Percentiles rank a stretch among this genome's conserved stretches.
Evolutionary conservation across 1,284 basidiomycete species (phyloP).

Genomic region (Singerocomus rubriflavus): DNA sequence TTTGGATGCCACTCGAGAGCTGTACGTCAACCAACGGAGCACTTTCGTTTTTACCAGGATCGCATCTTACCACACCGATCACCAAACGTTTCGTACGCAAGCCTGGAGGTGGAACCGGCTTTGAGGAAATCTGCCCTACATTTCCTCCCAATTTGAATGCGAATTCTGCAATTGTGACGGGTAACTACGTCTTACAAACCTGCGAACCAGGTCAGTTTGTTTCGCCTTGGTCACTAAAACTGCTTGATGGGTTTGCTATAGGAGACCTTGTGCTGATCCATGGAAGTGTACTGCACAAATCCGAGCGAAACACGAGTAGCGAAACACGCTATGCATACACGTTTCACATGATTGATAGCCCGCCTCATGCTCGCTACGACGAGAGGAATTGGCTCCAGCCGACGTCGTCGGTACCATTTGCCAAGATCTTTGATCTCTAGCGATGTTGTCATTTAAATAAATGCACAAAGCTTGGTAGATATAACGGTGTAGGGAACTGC

Average conservation of each 20-base stretch:
- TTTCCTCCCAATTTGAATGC: constrained; percentile 32
- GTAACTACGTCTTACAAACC: constrained; percentile 66
- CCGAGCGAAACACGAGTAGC: constrained; percentile 71
- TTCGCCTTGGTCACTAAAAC: not conserved
- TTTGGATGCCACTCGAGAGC: constrained; percentile 93
- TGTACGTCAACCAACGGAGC: constrained; percentile 86
- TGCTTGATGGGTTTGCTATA: constrained; percentile 25
- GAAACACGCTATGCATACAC: constrained; percentile 88
- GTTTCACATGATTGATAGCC: constrained; percentile 86
- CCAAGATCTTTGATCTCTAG: constrained; percentile 53
- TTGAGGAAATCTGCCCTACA: constrained; percentile 56
- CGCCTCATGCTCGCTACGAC: constrained; percentile 64
- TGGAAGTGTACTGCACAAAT: constrained; percentile 86
- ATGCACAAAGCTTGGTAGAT: not conserved
- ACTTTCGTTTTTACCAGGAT: constrained; percentile 89
- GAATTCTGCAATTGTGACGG: constrained; percentile 22
- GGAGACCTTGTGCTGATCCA: constrained; percentile 89
- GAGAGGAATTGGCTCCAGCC: constrained; percentile 90
- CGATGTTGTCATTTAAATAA: constrained; percentile 1
- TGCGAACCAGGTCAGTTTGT: constrained; percentile 67
- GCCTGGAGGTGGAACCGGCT: constrained; percentile 72
- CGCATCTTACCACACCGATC: constrained; percentile 71
- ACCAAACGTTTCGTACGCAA: constrained; percentile 82
- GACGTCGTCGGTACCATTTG: constrained; percentile 77
- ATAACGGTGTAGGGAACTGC: not conserved